phyloP scores from a whole-genome alignment of 1,284 basidiomycete species.

The Cryptococcus floricola region DNA sequence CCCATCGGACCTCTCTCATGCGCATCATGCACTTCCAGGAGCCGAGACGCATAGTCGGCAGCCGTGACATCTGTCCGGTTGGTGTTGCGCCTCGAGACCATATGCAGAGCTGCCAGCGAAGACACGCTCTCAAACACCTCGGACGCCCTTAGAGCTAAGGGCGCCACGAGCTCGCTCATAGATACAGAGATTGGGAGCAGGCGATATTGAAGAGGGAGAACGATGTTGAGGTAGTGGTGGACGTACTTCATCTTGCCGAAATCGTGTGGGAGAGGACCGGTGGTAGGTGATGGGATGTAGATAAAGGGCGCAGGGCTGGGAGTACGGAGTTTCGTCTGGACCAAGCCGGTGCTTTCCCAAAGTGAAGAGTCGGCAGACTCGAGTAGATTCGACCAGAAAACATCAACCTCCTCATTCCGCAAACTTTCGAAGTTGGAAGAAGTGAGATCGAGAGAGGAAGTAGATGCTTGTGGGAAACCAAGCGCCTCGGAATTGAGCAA shows the following conservation, averaged over 20 bases:
- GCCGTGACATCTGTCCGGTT: background rate
- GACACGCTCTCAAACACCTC: constrained; percentile 16
- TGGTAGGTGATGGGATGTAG: constrained; percentile 6
- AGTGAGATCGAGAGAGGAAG: too few species aligned
- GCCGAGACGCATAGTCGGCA: background rate
- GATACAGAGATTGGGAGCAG: constrained; percentile 18
- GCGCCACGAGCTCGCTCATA: constrained; percentile 19
- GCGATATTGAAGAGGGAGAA: constrained; percentile 27
- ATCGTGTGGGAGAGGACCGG: background rate
- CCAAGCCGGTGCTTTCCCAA: background rate
- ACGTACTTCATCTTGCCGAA: constrained; percentile 16
- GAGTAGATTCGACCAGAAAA: background rate
- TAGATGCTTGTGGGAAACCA: too few species aligned
- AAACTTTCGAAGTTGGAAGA: too few species aligned
- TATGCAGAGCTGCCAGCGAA: constrained; percentile 22
- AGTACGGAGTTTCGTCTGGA: background rate
- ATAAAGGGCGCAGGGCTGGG: background rate
- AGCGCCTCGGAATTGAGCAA: too few species aligned
- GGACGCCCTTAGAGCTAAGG: constrained; percentile 18
- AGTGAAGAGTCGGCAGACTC: background rate
- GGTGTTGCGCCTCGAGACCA: constrained; percentile 15
- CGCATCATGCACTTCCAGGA: background rate
- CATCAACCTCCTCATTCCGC: background rate
- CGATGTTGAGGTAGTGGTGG: constrained; percentile 29
- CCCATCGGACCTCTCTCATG: background rate